Evolutionary conservation across 805 yeast genomes (phyloP).

Genomic region (Debaryomyces castellii): DNA sequence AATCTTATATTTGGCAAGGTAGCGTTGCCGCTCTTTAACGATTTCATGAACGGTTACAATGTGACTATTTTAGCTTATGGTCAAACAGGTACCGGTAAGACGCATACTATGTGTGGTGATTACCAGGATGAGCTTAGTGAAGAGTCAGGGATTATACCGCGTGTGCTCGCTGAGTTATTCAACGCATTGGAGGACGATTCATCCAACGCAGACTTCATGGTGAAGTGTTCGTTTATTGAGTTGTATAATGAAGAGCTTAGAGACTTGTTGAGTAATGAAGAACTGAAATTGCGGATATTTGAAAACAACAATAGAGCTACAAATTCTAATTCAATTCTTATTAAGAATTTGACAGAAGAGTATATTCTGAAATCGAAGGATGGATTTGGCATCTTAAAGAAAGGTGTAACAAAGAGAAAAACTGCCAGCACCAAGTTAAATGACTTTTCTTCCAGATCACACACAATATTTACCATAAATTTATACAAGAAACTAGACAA

Average conservation of each 20-base stretch:
- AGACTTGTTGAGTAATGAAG: constrained; percentile 62
- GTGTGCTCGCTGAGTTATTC: constrained; percentile 53
- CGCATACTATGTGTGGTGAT: constrained; percentile 68
- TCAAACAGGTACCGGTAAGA: constrained; percentile 90
- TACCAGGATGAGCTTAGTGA: constrained; percentile 11
- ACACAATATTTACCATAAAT: constrained; percentile 69
- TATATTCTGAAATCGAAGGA: constrained; percentile 52
- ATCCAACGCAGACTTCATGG: constrained; percentile 51
- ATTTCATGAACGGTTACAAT: constrained; percentile 60
- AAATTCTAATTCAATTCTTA: constrained; percentile 36
- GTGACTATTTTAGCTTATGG: constrained; percentile 79
- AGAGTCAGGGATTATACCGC: constrained; percentile 59
- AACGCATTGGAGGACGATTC: constrained; percentile 22
- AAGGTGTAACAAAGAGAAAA: constrained; percentile 59
- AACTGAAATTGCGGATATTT: constrained; percentile 36
- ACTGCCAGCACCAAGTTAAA: constrained; percentile 76
- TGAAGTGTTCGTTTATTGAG: constrained; percentile 79
- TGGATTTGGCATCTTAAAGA: constrained; percentile 54
- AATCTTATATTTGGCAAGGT: constrained; percentile 60
- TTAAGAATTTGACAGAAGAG: constrained; percentile 66
- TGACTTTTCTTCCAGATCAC: constrained; percentile 72
- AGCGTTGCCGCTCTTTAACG: constrained; percentile 70
- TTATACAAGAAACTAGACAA: constrained; percentile 44
- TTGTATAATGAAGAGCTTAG: constrained; percentile 82
- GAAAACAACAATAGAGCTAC: constrained; percentile 23